Evolutionary conservation across 1,284 basidiomycete genomes (phyloP).

Genomic region (Melanopsichium pennsylvanicum): DNA sequence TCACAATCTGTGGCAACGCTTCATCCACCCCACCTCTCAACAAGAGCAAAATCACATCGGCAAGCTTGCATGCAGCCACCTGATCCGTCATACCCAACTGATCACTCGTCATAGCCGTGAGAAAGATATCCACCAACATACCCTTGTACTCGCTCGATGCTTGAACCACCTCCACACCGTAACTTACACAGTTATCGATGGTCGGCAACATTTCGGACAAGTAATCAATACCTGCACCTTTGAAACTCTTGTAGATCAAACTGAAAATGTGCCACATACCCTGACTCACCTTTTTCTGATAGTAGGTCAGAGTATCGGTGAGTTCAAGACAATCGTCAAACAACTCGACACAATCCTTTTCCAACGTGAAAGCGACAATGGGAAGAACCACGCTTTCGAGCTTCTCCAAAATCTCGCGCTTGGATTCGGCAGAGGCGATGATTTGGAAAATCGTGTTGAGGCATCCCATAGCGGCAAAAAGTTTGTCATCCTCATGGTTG

Average conservation of each 20-base stretch:
- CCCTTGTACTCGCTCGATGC: constrained; percentile 77
- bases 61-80: constrained; percentile 84
- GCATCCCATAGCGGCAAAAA: constrained; percentile 78
- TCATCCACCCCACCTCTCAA: constrained; percentile 75
- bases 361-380: constrained; percentile 77
- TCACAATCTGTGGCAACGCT: constrained; percentile 52
- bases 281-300: constrained; percentile 77
- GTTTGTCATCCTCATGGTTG: constrained; percentile 71
- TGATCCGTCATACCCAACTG: constrained; percentile 75
- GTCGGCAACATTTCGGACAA: constrained; percentile 82
- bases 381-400: constrained; percentile 84
- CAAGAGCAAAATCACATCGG: constrained; percentile 81
- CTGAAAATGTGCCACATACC: constrained; percentile 88
- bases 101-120: constrained; percentile 76
- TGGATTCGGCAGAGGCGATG: constrained; percentile 75
- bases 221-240: constrained; percentile 83
- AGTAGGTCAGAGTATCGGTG: constrained; percentile 85
- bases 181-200: constrained; percentile 88
- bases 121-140: constrained; percentile 85
- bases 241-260: constrained; percentile 83
- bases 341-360: constrained; percentile 70
- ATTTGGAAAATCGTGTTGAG: constrained; percentile 68
- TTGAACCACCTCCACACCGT: constrained; percentile 79
- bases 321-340: constrained; percentile 89
- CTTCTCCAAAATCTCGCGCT: constrained; percentile 78